Conservation (phyloP, 805 yeast genomes). For the Lachancea thermotolerans region DNA sequence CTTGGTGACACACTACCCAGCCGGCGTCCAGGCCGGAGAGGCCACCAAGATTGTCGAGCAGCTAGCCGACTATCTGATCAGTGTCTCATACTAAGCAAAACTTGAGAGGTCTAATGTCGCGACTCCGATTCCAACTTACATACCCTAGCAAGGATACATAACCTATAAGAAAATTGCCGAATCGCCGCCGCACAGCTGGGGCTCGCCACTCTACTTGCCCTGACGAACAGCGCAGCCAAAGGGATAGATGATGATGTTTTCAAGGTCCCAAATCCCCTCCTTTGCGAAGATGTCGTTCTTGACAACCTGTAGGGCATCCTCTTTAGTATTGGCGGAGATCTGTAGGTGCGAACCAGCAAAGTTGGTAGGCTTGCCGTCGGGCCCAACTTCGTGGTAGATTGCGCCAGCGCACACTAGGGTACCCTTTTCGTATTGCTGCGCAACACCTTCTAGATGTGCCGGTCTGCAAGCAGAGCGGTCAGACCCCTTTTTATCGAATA, state of each 20-base stretch:
- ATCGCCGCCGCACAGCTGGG: no score
- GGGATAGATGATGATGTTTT: slow-evolving; percentile 53
- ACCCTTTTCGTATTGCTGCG: slow-evolving; percentile 37
- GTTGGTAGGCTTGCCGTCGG: slow-evolving; percentile 36
- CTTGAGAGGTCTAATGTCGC: not conserved
- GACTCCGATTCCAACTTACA: not conserved
- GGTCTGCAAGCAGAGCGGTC: slow-evolving; percentile 50
- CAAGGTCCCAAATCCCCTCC: slow-evolving; percentile 72
- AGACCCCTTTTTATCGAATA: slow-evolving; percentile 61
- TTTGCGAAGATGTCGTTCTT: slow-evolving; percentile 56
- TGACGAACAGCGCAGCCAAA: slow-evolving; percentile 41
- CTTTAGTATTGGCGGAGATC: slow-evolving; percentile 55
- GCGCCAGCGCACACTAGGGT: slow-evolving; percentile 46
- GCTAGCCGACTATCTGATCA: slow-evolving; percentile 88
- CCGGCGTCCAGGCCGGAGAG: slow-evolving; percentile 87
- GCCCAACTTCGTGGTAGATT: slow-evolving; percentile 39
- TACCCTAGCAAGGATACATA: not conserved
- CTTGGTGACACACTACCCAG: slow-evolving; percentile 88
- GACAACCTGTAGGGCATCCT: slow-evolving; percentile 58
- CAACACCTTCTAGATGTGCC: slow-evolving; percentile 45
- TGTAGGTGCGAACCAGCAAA: slow-evolving; percentile 68
- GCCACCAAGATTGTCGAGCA: slow-evolving; percentile 94
- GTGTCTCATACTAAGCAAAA: slow-evolving; percentile 61
- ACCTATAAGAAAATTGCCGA: no score
- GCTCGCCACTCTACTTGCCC: slow-evolving; percentile 24